Base-by-base conservation (phyloP, 805 yeast genomes). In the Lachancea lanzarotensis region DNA sequence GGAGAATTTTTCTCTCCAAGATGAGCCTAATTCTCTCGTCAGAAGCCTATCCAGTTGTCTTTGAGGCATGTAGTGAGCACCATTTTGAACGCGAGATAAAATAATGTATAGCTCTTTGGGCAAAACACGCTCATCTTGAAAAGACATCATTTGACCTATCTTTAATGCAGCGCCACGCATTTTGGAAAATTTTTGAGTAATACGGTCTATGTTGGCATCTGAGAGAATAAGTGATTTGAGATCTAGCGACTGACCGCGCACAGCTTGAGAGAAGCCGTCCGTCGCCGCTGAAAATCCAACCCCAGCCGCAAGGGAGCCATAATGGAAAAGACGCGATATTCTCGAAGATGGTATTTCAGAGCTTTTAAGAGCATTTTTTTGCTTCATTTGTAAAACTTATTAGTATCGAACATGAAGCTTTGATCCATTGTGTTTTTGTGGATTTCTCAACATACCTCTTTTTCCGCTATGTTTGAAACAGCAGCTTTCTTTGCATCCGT, bases 141-240 rank as follows among this genome's bases (percentile, higher is more conserved):
- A 91, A 2, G 96, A 87, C 65, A 93, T 69, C 84, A 93, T 79
- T 67, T 93, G 98, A n/a, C 98, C 98, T 45, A 93, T 76, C 60
- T 93, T 93, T 59, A 93, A 72, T 2, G 98, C 98, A 2, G 98
- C 98, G n/a, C 98, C 98, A 59, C 98, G 76, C 98, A 93, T 93
- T 59, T 86, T 81, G 42, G 93, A 79, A 55, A 93, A 79, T 62
- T 88, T 89, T 55, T 79, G 80, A 11, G 95, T 95, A 71, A 93
- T 78, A 43, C 95, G 66, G 56, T 91, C 96, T 35, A 93, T 81
- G 63, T 91, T 93, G 15, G 77, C 75, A 6, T 95, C 90, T 3
- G 86, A 82, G 54, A 93, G 70, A 1, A 95, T 70, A 36, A 88
- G 60, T 1, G 76, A 71, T 49, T 76, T 76, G 62, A 81, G 61